A percentile compares a stretch with the other conserved stretches of the same genome.
phyloP scores from a whole-genome alignment of 495 filamentous ascomycete genomes.

The Entonaema liquescens region DNA sequence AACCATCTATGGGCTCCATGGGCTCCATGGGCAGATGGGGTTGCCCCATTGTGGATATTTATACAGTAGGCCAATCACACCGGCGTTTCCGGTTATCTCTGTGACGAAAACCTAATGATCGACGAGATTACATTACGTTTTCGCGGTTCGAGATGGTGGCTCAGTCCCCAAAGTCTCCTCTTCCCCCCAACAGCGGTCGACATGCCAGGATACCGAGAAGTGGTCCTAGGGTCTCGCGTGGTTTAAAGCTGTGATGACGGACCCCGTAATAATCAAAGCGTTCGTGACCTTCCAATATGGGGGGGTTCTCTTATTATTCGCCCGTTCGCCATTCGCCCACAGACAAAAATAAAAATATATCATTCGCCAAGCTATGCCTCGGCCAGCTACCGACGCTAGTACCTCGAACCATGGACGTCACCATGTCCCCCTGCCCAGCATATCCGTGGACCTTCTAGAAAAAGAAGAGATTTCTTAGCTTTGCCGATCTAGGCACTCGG shows the following conservation, averaged over 20 bases:
- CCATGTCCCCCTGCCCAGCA: constrained; percentile 9
- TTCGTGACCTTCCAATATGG: constrained; percentile 16
- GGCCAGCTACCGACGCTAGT: constrained; percentile 39
- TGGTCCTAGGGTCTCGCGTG: constrained; percentile 23
- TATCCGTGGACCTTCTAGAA: constrained; percentile 38
- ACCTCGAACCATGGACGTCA: constrained; percentile 31
- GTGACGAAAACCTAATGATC: constrained; percentile 39
- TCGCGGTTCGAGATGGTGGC: constrained; percentile 29
- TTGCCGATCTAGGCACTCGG: constrained; percentile 25
- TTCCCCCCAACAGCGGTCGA: constrained; percentile 23
- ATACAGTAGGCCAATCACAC: constrained; percentile 29
- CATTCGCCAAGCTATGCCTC: constrained; percentile 27
- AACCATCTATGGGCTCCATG: constrained; percentile 16
- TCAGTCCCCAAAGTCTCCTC: not conserved
- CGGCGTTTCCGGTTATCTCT: constrained; percentile 28
- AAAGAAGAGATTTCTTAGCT: constrained; percentile 42
- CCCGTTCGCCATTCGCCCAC: constrained; percentile 15
- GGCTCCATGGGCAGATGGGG: constrained; percentile 26
- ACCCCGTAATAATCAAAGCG: constrained; percentile 16
- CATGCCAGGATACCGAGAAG: constrained; percentile 32
- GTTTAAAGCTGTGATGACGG: constrained; percentile 17
- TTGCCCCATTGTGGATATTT: constrained; percentile 23
- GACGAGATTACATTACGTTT: constrained; percentile 40
- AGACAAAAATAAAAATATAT: not conserved
- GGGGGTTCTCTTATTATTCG: not conserved